Evolutionary conservation across 202 grass and related monocot species (phyloP).

Genomic region (Bolboschoenoplectus hybrid): DNA sequence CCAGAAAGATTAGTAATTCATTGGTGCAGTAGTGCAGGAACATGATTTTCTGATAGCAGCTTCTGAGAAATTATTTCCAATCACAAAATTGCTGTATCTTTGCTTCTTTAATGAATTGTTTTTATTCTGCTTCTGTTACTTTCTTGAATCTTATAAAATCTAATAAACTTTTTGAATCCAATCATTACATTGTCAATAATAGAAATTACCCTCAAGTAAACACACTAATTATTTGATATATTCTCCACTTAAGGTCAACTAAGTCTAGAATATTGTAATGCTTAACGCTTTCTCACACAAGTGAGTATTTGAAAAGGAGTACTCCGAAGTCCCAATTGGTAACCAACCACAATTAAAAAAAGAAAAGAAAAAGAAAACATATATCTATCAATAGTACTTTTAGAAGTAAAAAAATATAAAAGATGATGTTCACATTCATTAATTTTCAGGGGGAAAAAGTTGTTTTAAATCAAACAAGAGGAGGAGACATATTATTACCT

Average conservation of each 20-base stretch:
- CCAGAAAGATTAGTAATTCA: not conserved
- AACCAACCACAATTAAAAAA: not conserved
- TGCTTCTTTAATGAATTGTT: too few species aligned
- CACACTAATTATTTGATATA: not conserved
- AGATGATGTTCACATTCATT: too few species aligned
- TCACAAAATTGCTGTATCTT: not conserved
- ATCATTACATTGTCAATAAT: not conserved
- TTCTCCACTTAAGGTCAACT: not conserved
- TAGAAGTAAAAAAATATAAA: too few species aligned
- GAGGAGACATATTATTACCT: constrained; percentile 37
- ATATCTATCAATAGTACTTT: not conserved
- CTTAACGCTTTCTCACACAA: not conserved
- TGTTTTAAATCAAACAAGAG: not conserved
- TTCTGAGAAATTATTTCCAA: not conserved
- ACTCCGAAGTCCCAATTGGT: not conserved
- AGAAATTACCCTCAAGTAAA: not conserved
- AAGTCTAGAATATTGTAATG: not conserved
- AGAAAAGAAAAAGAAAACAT: not conserved
- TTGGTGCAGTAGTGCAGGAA: not conserved
- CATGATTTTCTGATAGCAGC: not conserved
- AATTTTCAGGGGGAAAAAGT: not conserved
- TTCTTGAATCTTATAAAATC: not conserved
- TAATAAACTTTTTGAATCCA: not conserved
- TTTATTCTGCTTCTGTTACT: not conserved
- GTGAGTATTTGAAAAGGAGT: not conserved